Conservation (phyloP, 108 stramenopile genomes). For the Nannochloropsis salina region DNA sequence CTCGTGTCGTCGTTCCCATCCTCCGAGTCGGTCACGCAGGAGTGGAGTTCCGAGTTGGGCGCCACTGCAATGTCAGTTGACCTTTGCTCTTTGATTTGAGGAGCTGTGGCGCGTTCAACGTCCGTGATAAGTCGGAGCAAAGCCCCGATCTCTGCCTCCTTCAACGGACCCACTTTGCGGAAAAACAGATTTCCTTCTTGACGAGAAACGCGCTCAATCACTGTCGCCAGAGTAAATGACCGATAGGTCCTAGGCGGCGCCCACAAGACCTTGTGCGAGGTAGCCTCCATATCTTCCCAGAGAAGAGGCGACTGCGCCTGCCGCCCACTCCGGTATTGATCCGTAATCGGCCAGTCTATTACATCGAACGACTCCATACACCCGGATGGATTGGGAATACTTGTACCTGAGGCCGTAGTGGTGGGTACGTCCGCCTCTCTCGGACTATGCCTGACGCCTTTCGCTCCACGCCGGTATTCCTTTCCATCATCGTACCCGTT, state of each 20-base stretch:
- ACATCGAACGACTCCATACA: not conserved
- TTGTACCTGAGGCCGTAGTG: not conserved
- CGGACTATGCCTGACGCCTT: not conserved
- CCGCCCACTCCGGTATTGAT: constrained; percentile 15
- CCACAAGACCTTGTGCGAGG: not conserved
- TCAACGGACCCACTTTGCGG: not conserved
- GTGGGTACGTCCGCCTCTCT: not conserved
- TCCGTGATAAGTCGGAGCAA: not conserved
- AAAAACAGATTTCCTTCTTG: not conserved
- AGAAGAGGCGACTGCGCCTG: not conserved
- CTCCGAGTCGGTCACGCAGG: too few relatives aligned
- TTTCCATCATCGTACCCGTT: not conserved
- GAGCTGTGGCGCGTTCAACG: too few relatives aligned
- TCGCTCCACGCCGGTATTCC: not conserved
- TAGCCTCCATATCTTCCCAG: not conserved
- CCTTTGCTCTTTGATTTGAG: too few relatives aligned
- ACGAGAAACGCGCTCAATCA: not conserved
- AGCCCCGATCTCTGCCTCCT: not conserved
- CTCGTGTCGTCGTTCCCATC: too few relatives aligned
- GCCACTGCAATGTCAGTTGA: too few relatives aligned
- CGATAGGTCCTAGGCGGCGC: not conserved
- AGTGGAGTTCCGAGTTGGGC: too few relatives aligned
- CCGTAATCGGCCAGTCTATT: not conserved
- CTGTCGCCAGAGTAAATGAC: not conserved
- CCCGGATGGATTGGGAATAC: not conserved